phyloP scores from a whole-genome alignment of 352 stramenopile species.

The Globisporangium parvum region DNA sequence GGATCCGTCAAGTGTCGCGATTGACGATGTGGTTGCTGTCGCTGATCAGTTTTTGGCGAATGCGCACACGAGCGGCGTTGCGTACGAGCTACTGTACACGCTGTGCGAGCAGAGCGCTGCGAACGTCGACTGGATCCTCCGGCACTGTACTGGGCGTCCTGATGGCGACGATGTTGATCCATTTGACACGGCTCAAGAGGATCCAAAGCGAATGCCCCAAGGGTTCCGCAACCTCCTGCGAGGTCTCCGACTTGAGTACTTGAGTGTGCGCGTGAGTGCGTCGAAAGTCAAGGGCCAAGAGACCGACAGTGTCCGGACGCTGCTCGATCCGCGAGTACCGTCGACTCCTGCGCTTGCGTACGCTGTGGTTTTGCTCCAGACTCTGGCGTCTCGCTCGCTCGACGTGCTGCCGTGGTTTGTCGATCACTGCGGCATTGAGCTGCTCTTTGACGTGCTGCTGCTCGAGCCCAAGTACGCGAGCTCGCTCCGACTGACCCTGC shows the following conservation, averaged over 20 bases:
- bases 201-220: not conserved
- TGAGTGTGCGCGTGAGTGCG: slow-evolving; percentile 2
- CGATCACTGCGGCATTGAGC: slow-evolving; percentile 1
- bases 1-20: not conserved
- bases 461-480: slow-evolving; percentile 1
- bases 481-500: not conserved
- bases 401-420: slow-evolving; percentile 4
- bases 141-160: not conserved
- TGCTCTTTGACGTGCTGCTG: slow-evolving; percentile 9
- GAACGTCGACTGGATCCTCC: not conserved
- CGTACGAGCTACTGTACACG: slow-evolving; percentile 10
- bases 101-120: slow-evolving; percentile 3
- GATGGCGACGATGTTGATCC: not conserved
- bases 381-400: not conserved
- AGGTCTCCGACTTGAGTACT: slow-evolving; percentile 5
- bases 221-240: slow-evolving; percentile 2
- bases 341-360: slow-evolving; percentile 10
- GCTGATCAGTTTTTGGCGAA: slow-evolving; percentile 4
- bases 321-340: slow-evolving; percentile 11
- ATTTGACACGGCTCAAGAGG: not conserved
- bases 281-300: slow-evolving; percentile 8
- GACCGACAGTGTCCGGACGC: slow-evolving; percentile 2
- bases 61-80: not conserved
- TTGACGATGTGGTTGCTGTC: not conserved
- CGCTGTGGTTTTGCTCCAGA: slow-evolving; percentile 2